Evolutionary conservation across 1,139 yeast species (phyloP).

Genomic region (Nematodospora anomalae): DNA sequence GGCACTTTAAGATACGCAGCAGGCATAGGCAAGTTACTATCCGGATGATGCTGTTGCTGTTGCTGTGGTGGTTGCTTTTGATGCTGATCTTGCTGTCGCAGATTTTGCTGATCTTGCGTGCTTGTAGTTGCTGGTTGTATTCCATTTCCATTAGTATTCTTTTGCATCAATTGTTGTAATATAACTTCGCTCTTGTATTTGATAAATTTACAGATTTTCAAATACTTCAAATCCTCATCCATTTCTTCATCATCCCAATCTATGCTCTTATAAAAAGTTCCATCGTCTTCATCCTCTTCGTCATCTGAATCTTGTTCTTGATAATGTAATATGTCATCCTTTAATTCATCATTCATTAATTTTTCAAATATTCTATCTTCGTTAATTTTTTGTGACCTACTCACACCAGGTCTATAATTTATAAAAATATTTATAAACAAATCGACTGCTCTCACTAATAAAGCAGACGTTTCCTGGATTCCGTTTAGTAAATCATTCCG

Average conservation of each 20-base stretch:
- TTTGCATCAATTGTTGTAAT: conserved; percentile 9
- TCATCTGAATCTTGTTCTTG: conserved; percentile 33
- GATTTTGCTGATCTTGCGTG: conserved; percentile 4
- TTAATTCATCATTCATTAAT: conserved; percentile 42
- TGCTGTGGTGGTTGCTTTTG: conserved; percentile 1
- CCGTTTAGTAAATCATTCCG: conserved; percentile 17
- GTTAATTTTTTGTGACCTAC: conserved; percentile 21
- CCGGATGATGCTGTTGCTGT: not conserved
- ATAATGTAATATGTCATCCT: conserved; percentile 39
- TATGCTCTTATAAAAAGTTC: conserved; percentile 26
- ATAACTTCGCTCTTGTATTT: conserved; percentile 35
- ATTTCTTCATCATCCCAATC: conserved; percentile 54
- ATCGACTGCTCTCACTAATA: conserved; percentile 33
- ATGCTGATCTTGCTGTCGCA: conserved; percentile 2
- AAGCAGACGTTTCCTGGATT: conserved; percentile 24
- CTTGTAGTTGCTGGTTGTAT: conserved; percentile 12
- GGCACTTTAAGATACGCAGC: conserved; percentile 2
- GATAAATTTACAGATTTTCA: conserved; percentile 44
- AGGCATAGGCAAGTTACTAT: not conserved
- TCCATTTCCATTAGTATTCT: not conserved
- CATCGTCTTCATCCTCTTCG: conserved; percentile 26
- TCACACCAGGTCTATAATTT: conserved; percentile 27
- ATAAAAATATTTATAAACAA: conserved; percentile 41
- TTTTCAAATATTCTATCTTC: conserved; percentile 43
- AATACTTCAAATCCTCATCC: conserved; percentile 50